Evolutionary conservation across 2,329 filamentous ascomycete genomes (phyloP), one percentile per base, ranked within the genome.

Genomic region (Leptoxyphium fumago): DNA sequence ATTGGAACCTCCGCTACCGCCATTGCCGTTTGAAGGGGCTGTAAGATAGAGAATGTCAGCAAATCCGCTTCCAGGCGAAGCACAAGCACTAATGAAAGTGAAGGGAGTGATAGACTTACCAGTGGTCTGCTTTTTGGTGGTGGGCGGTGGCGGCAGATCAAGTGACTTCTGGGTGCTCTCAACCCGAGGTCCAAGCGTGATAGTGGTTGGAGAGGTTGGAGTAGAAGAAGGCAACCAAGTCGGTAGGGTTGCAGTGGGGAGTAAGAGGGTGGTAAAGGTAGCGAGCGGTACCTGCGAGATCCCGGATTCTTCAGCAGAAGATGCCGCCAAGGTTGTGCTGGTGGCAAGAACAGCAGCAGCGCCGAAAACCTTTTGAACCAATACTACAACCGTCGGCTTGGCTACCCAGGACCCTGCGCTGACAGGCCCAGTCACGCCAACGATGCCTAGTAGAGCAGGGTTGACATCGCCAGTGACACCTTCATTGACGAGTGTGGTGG

Each of bases 341-440:
- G 41, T 40, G 1, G 51, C 48, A 9, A 54, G 38, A 1, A 51
- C 47, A 8, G 45, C 49, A 39, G 50, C 48, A 7, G 48, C 55
- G 15, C 52, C 50, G 38, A 67, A 63, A 10, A 60, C 58, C 18
- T 64, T 48, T 39, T 67, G 55, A 7, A 69, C 61, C 5, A 69
- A 58, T 5, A 69, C 54, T 4, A 68, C 50, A 4, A 69, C 63
- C 1, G 64, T 69, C 1, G 68, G 62, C 10, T 55, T 54, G 5
- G 64, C 67, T 30, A 58, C 53, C 36, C 62, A 60, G 3, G 56
- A 57, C 10, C 66, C 67, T 5, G 59, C 51, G 7, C 50, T 50
- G 45, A 51, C 46, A 15, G 48, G 46, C 2, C 44, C 43, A 6
- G 46, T 45, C 5, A 49, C 38, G 28, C 46, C 47, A 5, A 55